Percentiles rank a stretch among this genome's conserved stretches.
Conservation (phyloP, 2,329 filamentous ascomycete species). For the Arthrobotrys entomopaga region DNA sequence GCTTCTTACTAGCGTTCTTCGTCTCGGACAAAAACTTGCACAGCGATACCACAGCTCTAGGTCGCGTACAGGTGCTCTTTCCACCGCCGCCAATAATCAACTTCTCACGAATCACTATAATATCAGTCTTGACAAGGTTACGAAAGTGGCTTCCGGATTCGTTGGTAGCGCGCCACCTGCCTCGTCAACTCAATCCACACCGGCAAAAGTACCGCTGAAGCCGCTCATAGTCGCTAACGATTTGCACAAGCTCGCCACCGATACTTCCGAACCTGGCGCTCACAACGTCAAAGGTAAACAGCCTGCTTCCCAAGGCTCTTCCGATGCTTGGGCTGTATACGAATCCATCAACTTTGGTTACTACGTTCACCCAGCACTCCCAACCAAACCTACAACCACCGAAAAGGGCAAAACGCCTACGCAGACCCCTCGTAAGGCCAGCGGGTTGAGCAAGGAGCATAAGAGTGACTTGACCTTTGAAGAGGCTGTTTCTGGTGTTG, state of each 20-base stretch:
- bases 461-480: slow-evolving; percentile 62
- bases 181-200: slow-evolving; percentile 44
- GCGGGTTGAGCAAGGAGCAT: slow-evolving; percentile 58
- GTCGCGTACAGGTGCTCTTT: slow-evolving; percentile 74
- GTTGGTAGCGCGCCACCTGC: slow-evolving; percentile 68
- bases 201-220: slow-evolving; percentile 62
- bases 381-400: slow-evolving; percentile 60
- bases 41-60: slow-evolving; percentile 92
- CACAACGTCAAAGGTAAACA: slow-evolving; percentile 59
- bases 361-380: slow-evolving; percentile 66
- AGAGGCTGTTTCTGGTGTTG: slow-evolving; percentile 62
- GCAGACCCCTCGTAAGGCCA: slow-evolving; percentile 56
- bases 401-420: slow-evolving; percentile 51
- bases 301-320: slow-evolving; percentile 59
- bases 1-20: slow-evolving; percentile 80
- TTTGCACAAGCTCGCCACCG: slow-evolving; percentile 77
- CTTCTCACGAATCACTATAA: slow-evolving; percentile 87
- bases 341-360: slow-evolving; percentile 82
- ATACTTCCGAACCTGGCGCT: slow-evolving; percentile 62
- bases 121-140: slow-evolving; percentile 80
- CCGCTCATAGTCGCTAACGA: slow-evolving; percentile 81
- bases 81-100: slow-evolving; percentile 74
- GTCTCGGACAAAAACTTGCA: slow-evolving; percentile 84
- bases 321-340: slow-evolving; percentile 76
- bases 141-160: slow-evolving; percentile 84